Evolutionary conservation across 176 grass and related monocot species (phyloP).

Genomic region (Pharus latifolius): DNA sequence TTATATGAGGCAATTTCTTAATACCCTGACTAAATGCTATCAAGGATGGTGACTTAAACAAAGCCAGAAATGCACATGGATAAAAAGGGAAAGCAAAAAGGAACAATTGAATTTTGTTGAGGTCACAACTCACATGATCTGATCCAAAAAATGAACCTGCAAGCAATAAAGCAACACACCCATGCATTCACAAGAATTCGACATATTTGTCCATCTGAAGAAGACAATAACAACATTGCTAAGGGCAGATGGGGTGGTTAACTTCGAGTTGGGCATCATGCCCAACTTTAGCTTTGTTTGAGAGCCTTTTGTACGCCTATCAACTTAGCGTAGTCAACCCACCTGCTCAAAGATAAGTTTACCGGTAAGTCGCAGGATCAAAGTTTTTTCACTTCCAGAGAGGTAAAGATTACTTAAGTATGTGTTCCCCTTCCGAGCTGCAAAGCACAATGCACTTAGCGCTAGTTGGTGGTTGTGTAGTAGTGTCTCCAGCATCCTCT

Average conservation of each 20-base stretch:
- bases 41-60: too few relatives aligned
- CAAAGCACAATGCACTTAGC: slow-evolving; percentile 60
- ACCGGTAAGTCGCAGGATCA: neutral
- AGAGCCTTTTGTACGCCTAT: slow-evolving; percentile 53
- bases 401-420: slow-evolving; percentile 36
- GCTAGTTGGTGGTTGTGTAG: slow-evolving; percentile 63
- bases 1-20: too few relatives aligned
- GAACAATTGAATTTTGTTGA: too few relatives aligned
- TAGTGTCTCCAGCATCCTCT: slow-evolving; percentile 69
- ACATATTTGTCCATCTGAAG: neutral
- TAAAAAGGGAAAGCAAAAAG: neutral
- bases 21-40: too few relatives aligned
- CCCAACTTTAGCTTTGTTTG: slow-evolving; percentile 26
- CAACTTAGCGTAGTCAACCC: slow-evolving; percentile 79
- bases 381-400: neutral
- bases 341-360: slow-evolving; percentile 29
- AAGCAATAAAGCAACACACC: neutral
- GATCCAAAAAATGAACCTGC: neutral
- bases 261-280: neutral
- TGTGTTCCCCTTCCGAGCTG: slow-evolving; percentile 65
- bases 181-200: slow-evolving; percentile 1
- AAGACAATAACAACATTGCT: too few relatives aligned
- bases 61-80: neutral
- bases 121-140: neutral
- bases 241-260: too few relatives aligned